These are phyloP conservation scores for Ceratobasidium sp. DNA, from an alignment of 1,284 basidiomycete species.

Conservation along the genomic window DNA sequence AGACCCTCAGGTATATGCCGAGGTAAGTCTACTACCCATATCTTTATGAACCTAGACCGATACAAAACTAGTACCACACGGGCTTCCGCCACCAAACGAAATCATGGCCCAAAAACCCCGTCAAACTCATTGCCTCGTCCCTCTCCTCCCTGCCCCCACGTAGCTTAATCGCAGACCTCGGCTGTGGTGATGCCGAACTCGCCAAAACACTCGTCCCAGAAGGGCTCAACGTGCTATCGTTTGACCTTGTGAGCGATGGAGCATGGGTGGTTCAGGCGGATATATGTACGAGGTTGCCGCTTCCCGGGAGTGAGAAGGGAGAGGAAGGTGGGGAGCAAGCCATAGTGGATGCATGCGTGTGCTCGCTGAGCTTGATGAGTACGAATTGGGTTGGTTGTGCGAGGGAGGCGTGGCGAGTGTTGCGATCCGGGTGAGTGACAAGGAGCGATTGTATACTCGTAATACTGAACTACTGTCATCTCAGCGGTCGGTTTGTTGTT, in stretches of 20 bases:
- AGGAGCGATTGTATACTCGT: slow-evolving; percentile 16
- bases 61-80: slow-evolving; percentile 77
- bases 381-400: slow-evolving; percentile 95
- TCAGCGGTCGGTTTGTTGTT: slow-evolving; percentile 82
- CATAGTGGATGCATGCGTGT: slow-evolving; percentile 90
- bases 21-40: slow-evolving; percentile 63
- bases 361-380: slow-evolving; percentile 96
- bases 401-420: slow-evolving; percentile 87
- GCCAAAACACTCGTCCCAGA: slow-evolving; percentile 77
- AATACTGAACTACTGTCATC: slow-evolving; percentile 2
- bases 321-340: slow-evolving; percentile 63
- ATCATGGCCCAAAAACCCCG: slow-evolving; percentile 91
- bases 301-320: slow-evolving; percentile 80
- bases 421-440: slow-evolving; percentile 77
- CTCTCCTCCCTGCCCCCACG: slow-evolving; percentile 66
- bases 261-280: slow-evolving; percentile 82
- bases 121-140: slow-evolving; percentile 73
- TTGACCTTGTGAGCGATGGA: slow-evolving; percentile 81
- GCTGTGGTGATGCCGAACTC: slow-evolving; percentile 93
- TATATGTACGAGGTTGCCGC: slow-evolving; percentile 75
- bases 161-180: slow-evolving; percentile 89
- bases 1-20: slow-evolving; percentile 77
- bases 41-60: slow-evolving; percentile 35
- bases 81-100: slow-evolving; percentile 91
- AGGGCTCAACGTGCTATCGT: slow-evolving; percentile 78